A percentile compares a stretch with the other conserved stretches of the same genome.
phyloP scores from a whole-genome alignment of 106 monocot species.

The Agapanthus africanus region DNA sequence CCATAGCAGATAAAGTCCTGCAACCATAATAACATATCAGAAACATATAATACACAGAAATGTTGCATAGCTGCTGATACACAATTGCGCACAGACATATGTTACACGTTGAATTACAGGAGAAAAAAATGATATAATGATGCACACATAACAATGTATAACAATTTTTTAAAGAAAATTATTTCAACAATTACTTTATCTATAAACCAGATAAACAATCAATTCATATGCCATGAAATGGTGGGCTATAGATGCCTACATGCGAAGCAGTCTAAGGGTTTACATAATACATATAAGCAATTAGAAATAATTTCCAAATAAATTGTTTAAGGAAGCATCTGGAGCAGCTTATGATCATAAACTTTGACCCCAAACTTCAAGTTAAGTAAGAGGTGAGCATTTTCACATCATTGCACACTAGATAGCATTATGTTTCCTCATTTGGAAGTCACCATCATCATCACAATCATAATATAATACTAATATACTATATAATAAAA shows the following conservation, averaged over 20 bases:
- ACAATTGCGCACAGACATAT: background rate
- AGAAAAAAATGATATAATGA: background rate
- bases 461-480: no score
- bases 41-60: slow-evolving; percentile 2
- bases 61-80: background rate
- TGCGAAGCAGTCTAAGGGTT: no score
- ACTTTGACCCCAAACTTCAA: no score
- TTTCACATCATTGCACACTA: background rate
- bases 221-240: background rate
- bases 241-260: no score
- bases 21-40: background rate
- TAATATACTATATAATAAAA: no score
- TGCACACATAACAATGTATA: background rate
- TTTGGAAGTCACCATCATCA: no score
- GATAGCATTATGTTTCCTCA: background rate
- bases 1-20: background rate
- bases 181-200: background rate
- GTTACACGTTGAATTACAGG: background rate
- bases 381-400: no score
- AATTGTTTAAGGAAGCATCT: background rate
- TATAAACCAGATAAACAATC: background rate
- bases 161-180: background rate
- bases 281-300: no score
- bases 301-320: background rate
- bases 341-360: background rate